Base-by-base conservation (phyloP, 2,329 filamentous ascomycete genomes). In the Colletotrichum liaoningense region DNA sequence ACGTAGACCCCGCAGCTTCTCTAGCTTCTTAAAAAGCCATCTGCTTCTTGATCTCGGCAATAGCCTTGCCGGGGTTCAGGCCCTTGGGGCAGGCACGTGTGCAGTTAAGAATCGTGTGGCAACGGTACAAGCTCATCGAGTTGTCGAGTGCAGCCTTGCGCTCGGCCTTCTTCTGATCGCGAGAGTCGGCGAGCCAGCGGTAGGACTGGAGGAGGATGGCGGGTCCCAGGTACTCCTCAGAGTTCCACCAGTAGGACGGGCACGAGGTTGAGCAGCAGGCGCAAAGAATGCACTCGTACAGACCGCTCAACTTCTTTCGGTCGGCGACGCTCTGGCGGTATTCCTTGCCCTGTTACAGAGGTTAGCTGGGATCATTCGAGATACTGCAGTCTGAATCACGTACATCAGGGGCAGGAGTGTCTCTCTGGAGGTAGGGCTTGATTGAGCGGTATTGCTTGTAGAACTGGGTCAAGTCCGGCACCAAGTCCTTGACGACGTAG, bases 371-470 rank as follows among this genome's bases (percentile, higher is more conserved):
- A 22, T 14, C 49, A 33, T 11, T 52, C 26, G 69, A 19, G 54
- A 56, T 14, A 5, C 9, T 46, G 8, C 33, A 16, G 54, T 56
- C 16, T 46, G 30, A 52, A 54, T 57, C 63, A 88, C 93, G 83
- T 90, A 97, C 94, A 82, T 98, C 94, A 78, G 92, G 91, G 56
- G 94, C 87, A 68, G 94, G 93, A 33, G 94, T 97, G 76, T 95
- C 93, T 81, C 95, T 92, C 88, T 98, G 97, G 67, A 99, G 92
- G 84, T 98, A 99, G 56, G 97, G 97, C 92, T 98, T 97, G 87
- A 99, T 98, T 19, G 95, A 98, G 87, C 98, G 98, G 91, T 99
- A 99, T 89, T 99, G 97, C 91, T 98, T 98, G 92, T 99, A 99
- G 88, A 99, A 98, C 81, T 97, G 94, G 75, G 97, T 99, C 87